Conservation (phyloP, 306 rosid genomes). For the Myrica gale region DNA sequence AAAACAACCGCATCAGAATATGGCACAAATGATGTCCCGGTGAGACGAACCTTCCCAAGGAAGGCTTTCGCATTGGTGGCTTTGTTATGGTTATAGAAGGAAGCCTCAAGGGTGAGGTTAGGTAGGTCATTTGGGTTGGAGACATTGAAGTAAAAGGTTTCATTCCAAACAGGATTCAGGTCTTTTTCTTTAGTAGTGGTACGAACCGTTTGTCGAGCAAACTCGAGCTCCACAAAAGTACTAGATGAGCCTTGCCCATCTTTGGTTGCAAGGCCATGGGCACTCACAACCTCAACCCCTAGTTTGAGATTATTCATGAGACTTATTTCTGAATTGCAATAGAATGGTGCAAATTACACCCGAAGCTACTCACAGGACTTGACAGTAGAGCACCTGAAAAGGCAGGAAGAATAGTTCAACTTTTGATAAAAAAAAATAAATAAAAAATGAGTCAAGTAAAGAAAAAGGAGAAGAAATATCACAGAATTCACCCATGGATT, state of each 20-base stretch:
- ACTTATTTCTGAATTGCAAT: constrained; percentile 6
- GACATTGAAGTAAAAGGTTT: constrained; percentile 74
- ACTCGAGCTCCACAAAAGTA: constrained; percentile 78
- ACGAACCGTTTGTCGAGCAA: constrained; percentile 69
- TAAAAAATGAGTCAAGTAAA: background rate
- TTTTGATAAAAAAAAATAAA: background rate
- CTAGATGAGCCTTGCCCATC: constrained; percentile 72
- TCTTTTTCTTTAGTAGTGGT: constrained; percentile 72
- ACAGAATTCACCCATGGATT: background rate
- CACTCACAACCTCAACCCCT: constrained; percentile 75
- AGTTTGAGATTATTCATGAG: constrained; percentile 71
- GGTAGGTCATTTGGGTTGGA: constrained; percentile 60
- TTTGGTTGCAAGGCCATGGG: constrained; percentile 75
- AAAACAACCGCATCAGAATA: constrained; percentile 74
- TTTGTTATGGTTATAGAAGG: constrained; percentile 43
- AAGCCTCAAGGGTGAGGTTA: constrained; percentile 64
- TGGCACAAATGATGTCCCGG: constrained; percentile 80
- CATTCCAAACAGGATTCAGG: constrained; percentile 82
- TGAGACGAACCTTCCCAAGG: constrained; percentile 73
- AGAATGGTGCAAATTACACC: background rate
- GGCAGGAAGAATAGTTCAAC: constrained; percentile 17
- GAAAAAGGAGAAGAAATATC: constrained; percentile 4
- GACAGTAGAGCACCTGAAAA: constrained; percentile 34
- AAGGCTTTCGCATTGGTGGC: constrained; percentile 38
- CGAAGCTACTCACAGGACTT: constrained; percentile 22